Conservation (phyloP, 2,329 filamentous ascomycete genomes). For the Ophiostoma australiae region DNA sequence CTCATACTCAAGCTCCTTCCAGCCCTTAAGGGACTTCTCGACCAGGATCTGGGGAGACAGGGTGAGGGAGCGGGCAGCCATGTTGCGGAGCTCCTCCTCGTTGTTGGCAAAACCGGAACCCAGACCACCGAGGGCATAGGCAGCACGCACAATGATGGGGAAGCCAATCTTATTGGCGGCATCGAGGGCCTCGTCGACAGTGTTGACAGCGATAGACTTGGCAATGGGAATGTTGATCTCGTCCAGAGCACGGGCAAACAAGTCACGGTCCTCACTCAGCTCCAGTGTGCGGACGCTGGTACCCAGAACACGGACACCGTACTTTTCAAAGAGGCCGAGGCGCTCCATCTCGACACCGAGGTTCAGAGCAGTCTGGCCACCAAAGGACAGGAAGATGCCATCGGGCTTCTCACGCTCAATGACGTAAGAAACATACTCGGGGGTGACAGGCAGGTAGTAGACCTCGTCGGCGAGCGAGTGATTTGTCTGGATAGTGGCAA, state of each 20-base stretch:
- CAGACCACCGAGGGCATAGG: constrained; percentile 90
- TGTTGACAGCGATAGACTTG: constrained; percentile 87
- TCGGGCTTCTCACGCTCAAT: constrained; percentile 95
- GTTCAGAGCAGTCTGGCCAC: constrained; percentile 95
- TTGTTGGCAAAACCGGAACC: constrained; percentile 95
- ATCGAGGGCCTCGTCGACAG: constrained; percentile 83
- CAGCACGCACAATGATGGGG: constrained; percentile 93
- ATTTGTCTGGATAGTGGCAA: constrained; percentile 96
- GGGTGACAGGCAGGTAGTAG: constrained; percentile 95
- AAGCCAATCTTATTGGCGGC: constrained; percentile 89
- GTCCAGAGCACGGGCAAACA: constrained; percentile 91
- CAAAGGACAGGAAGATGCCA: constrained; percentile 95
- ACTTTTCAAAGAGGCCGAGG: constrained; percentile 90
- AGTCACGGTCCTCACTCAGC: constrained; percentile 89
- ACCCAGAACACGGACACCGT: constrained; percentile 90
- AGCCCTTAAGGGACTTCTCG: constrained; percentile 98
- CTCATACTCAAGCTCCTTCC: constrained; percentile 99
- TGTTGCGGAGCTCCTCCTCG: constrained; percentile 75
- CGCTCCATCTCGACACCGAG: constrained; percentile 96
- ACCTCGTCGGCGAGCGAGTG: constrained; percentile 98
- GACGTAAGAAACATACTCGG: constrained; percentile 95
- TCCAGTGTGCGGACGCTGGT: constrained; percentile 92
- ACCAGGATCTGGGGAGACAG: constrained; percentile 94
- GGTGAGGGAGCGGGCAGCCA: constrained; percentile 88
- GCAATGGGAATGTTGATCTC: constrained; percentile 98